A percentile compares a stretch with the other conserved stretches of the same genome.
Evolutionary conservation across 163 green algal genomes (phyloP).

Genomic region (Chlamydomonas reinhardtii): DNA sequence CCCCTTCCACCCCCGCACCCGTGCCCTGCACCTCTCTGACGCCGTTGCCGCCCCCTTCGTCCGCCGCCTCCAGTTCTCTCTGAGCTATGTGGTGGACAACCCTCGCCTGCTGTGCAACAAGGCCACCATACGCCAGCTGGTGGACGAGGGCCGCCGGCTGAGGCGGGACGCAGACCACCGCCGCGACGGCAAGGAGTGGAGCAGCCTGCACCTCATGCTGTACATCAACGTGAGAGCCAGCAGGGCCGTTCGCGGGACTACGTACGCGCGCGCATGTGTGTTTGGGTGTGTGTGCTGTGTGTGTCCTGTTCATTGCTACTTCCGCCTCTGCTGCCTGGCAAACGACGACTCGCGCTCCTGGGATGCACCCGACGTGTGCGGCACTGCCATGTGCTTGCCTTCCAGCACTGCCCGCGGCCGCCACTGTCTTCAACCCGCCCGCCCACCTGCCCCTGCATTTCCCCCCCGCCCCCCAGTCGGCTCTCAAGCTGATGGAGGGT

Average conservation of each 20-base stretch:
- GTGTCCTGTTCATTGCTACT: no score
- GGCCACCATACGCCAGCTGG: slow-evolving; percentile 21
- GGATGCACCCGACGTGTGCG: no score
- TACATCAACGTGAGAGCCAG: slow-evolving; percentile 23
- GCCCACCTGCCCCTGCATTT: background rate
- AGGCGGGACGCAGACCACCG: slow-evolving; percentile 10
- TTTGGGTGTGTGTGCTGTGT: no score
- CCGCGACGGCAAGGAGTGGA: slow-evolving; percentile 31
- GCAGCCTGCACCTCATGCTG: slow-evolving; percentile 25
- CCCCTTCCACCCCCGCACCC: no score
- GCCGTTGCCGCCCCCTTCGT: no score
- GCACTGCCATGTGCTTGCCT: no score
- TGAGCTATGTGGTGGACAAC: slow-evolving; percentile 13
- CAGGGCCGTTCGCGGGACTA: background rate
- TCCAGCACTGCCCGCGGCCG: no score
- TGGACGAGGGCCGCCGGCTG: slow-evolving; percentile 14
- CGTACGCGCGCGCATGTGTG: no score
- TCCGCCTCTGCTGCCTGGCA: no score
- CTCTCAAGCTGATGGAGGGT: slow-evolving; percentile 46
- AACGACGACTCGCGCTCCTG: no score
- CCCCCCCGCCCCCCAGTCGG: background rate
- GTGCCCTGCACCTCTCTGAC: no score
- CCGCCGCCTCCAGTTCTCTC: slow-evolving; percentile 49
- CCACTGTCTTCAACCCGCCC: no score
- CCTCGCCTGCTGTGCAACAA: slow-evolving; percentile 35